Base-by-base conservation (phyloP, 2,329 filamentous ascomycete species). In the Botrytis fabae region DNA sequence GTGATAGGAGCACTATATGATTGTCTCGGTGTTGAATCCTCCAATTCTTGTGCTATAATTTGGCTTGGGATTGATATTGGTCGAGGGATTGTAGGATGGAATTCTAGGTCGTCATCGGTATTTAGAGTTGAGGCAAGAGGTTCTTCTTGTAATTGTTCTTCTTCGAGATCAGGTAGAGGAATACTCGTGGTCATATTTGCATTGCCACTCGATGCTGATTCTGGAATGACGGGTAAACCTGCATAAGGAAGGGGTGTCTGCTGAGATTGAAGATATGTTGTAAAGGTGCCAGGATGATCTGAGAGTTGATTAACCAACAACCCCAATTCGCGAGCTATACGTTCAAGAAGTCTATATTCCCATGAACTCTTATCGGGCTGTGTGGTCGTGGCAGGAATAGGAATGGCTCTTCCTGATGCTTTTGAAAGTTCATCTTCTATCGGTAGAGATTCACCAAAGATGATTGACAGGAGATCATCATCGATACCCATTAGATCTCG, bases 401-500 rank as follows among this genome's bases (percentile, higher is more conserved):
- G 63, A 18, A 73, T 74, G 2, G 73, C 69, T 32, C 72, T 74
- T 38, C 57, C 57, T 64, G 59, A 63, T 20, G 73, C 82, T 73
- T 74, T 83, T 75, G 73, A 81, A 75, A 74, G 79, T 75, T 74
- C 77, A 54, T 86, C 83, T 63, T 79, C 74, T 72, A 83, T 84
- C 4, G 91, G 90, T 38, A 97, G 83, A 3, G 89, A 85, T 81
- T 98, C 94, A 20, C 96, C 96, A 72, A 98, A 91, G 14, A 99
- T 90, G 68, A 98, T 90, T 0, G 93, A 93, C 14, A 99, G 86
- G 32, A 96, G 85, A 68, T 89, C 88, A 75, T 98, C 94, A 78
- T 98, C 95, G 72, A 99, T 92, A 14, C 95, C 95, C 80, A 98
- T 92, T 61, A 99, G 84, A 80, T 98, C 94, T 70, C 91, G 89